These are phyloP conservation scores for Orbilia blumenaviensis DNA, from an alignment of 2,329 filamentous ascomycete genomes.

Conservation along the genomic window DNA sequence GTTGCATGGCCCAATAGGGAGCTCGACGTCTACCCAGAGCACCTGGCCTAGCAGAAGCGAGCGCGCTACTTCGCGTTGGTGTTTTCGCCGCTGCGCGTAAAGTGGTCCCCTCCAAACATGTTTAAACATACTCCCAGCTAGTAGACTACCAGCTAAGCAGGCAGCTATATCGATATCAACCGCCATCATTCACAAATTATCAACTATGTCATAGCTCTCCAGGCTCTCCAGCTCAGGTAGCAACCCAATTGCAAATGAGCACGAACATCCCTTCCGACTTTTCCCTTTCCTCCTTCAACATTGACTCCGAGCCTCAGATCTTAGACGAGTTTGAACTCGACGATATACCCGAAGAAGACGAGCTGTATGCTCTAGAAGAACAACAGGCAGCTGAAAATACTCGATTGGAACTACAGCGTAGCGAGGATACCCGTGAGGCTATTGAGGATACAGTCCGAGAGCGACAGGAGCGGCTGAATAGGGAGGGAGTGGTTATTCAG, in stretches of 20 bases:
- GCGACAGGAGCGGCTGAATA: slow-evolving; percentile 62
- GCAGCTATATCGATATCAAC: not conserved
- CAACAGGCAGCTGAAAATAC: slow-evolving; percentile 2
- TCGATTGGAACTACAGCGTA: slow-evolving; percentile 11
- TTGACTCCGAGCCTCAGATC: slow-evolving; percentile 27
- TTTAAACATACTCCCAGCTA: not conserved
- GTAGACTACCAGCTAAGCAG: not conserved
- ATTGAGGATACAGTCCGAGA: slow-evolving; percentile 62
- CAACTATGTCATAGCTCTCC: not conserved
- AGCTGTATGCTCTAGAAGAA: slow-evolving; percentile 11
- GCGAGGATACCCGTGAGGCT: slow-evolving; percentile 63
- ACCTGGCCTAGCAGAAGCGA: not conserved
- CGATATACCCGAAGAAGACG: slow-evolving; percentile 50
- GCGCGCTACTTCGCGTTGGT: slow-evolving; percentile 28
- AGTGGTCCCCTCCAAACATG: slow-evolving; percentile 13
- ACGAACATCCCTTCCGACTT: slow-evolving; percentile 48
- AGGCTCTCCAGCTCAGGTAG: not conserved
- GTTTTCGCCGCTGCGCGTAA: slow-evolving; percentile 26
- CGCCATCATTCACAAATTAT: not conserved
- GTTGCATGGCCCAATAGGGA: too few relatives aligned
- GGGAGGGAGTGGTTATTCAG: slow-evolving; percentile 65
- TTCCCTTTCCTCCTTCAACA: slow-evolving; percentile 41
- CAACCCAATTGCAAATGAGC: slow-evolving; percentile 48
- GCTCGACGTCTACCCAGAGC: not conserved
- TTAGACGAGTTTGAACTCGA: slow-evolving; percentile 33